These are phyloP conservation scores for Dittrichia graveolens DNA, from an alignment of 129 eudicot genomes.

Conservation along the genomic window DNA sequence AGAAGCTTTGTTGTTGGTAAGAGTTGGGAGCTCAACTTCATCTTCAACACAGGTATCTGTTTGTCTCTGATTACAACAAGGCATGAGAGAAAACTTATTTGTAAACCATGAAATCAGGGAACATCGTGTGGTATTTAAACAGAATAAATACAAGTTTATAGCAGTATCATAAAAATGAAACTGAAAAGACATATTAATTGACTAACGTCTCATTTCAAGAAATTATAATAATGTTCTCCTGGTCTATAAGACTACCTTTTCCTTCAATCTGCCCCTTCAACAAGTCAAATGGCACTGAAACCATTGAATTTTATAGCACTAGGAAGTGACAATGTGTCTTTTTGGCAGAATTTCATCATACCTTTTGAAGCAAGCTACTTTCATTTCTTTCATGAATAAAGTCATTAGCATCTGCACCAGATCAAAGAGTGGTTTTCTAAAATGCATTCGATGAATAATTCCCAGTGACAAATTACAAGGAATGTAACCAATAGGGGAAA, in stretches of 20 bases:
- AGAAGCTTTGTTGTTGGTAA: conserved; percentile 31
- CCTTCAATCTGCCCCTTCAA: conserved; percentile 11
- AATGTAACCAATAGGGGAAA: conserved; percentile 13
- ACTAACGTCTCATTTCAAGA: conserved; percentile 21
- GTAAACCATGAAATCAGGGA: neutral
- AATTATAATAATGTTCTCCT: neutral
- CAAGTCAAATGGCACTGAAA: neutral
- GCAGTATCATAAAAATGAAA: neutral
- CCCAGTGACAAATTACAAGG: conserved; percentile 2
- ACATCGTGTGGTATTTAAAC: conserved; percentile 5
- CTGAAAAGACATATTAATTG: neutral
- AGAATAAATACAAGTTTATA: neutral
- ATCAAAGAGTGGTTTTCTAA: conserved; percentile 4
- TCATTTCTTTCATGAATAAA: conserved; percentile 28
- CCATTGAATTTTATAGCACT: neutral
- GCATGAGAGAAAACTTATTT: conserved; percentile 1
- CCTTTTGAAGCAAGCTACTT: conserved; percentile 41
- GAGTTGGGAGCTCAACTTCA: conserved; percentile 68
- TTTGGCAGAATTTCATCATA: conserved; percentile 18
- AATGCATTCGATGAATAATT: neutral
- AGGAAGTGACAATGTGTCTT: neutral
- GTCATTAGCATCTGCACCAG: conserved; percentile 56
- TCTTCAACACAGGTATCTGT: conserved; percentile 46
- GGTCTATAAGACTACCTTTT: conserved; percentile 8
- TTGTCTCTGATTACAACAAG: conserved; percentile 47